Evolutionary conservation across 768 basidiomycete species (phyloP).

Genomic region (Rubroboletus pulcherrimus): DNA sequence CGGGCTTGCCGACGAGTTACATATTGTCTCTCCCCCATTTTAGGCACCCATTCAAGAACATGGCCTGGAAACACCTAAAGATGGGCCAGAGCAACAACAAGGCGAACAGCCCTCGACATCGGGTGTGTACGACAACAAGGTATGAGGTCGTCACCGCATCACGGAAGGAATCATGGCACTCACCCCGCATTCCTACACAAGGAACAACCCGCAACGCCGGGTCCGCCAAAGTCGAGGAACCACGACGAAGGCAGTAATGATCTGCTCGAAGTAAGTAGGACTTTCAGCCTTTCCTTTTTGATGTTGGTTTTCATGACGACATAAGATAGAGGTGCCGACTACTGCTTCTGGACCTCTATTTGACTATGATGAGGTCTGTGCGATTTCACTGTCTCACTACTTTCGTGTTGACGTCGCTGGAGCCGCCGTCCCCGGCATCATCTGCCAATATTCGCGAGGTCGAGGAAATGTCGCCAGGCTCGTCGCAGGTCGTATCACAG

Average conservation of each 20-base stretch:
- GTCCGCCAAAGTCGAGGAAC: background rate
- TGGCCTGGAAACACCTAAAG: background rate
- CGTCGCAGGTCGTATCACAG: background rate
- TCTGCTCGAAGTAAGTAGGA: background rate
- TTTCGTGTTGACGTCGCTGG: background rate
- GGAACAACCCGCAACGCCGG: background rate
- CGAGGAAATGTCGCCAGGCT: background rate
- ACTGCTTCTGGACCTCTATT: background rate
- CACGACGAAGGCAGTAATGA: background rate
- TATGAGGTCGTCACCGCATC: too few relatives aligned
- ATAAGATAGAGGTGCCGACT: background rate
- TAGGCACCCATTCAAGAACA: background rate
- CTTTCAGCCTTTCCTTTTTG: background rate
- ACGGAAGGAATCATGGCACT: too few relatives aligned
- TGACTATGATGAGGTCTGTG: background rate
- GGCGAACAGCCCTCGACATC: background rate
- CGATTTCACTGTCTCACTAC: too few relatives aligned
- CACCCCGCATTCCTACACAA: too few relatives aligned
- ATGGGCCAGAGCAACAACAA: background rate
- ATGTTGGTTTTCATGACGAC: background rate
- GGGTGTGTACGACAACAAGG: background rate
- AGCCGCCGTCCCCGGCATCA: background rate
- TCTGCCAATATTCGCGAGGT: background rate
- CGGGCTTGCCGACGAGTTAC: too few relatives aligned
- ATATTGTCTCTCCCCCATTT: background rate